These are phyloP conservation scores for Blastomyces silverae DNA, from an alignment of 2,329 filamentous ascomycete species.

Conservation along the genomic window DNA sequence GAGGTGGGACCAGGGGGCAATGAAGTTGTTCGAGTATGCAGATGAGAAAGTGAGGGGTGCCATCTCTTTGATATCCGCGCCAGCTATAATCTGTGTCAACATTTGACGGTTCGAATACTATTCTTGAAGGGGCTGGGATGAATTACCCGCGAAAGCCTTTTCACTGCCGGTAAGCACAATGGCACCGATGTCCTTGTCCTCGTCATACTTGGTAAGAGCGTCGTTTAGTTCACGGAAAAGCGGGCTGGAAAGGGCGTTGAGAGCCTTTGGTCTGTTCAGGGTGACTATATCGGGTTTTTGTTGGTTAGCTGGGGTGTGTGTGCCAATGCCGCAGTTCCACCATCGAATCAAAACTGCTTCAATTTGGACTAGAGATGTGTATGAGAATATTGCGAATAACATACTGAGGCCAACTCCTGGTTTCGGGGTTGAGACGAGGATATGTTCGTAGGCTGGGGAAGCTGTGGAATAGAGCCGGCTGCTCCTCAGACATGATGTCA, in stretches of 20 bases:
- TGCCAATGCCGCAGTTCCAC: constrained; percentile 16
- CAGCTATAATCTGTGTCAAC: constrained; percentile 48
- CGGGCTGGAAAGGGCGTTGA: constrained; percentile 87
- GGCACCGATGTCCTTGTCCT: constrained; percentile 61
- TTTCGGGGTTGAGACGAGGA: constrained; percentile 73
- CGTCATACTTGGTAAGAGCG: constrained; percentile 64
- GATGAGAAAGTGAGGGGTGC: constrained; percentile 79
- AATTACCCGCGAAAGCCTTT: constrained; percentile 68
- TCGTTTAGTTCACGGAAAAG: constrained; percentile 85
- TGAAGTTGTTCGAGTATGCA: constrained; percentile 86
- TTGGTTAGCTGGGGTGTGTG: not conserved
- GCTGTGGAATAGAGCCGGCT: constrained; percentile 39
- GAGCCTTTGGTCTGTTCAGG: constrained; percentile 85
- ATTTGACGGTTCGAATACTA: not conserved
- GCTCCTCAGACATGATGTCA: constrained; percentile 33
- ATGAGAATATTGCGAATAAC: constrained; percentile 22
- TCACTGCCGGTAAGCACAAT: constrained; percentile 84
- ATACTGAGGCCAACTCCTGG: constrained; percentile 86
- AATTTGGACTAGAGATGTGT: not conserved
- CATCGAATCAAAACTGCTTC: constrained; percentile 6
- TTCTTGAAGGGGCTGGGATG: not conserved
- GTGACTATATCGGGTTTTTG: constrained; percentile 56
- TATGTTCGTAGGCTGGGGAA: constrained; percentile 62
- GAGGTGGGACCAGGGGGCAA: constrained; percentile 86
- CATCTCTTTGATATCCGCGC: constrained; percentile 99